Evolutionary conservation across 352 stramenopile species (phyloP).

Genomic region (Globisporangium acanthophoron): DNA sequence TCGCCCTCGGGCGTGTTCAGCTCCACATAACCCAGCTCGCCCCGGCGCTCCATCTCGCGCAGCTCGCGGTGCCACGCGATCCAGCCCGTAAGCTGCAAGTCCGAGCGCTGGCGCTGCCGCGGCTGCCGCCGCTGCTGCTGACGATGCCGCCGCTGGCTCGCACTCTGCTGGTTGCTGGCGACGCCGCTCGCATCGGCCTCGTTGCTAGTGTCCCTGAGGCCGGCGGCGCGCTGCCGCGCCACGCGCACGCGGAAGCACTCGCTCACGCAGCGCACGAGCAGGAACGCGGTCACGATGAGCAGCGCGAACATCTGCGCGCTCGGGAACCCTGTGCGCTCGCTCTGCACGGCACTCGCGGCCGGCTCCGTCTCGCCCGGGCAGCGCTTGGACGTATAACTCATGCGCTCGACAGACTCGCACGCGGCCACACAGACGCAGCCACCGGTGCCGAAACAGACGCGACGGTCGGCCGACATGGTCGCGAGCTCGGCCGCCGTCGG

Average conservation of each 20-base stretch:
- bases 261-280: constrained; percentile 4
- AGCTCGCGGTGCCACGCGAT: constrained; percentile 13
- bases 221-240: not conserved
- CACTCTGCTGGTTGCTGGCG: not conserved
- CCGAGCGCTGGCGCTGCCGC: not conserved
- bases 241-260: constrained; percentile 1
- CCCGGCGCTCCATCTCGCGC: constrained; percentile 7
- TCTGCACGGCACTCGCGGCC: not conserved
- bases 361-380: not conserved
- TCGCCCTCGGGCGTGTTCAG: constrained; percentile 3
- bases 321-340: not conserved
- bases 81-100: constrained; percentile 8
- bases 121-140: not conserved
- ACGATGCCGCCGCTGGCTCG: not conserved
- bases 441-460: constrained; percentile 8
- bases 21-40: constrained; percentile 6
- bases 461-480: constrained; percentile 4
- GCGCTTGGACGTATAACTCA: constrained; percentile 2
- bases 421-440: constrained; percentile 15
- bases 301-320: not conserved
- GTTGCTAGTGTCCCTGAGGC: too few species aligned
- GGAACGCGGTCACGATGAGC: not conserved
- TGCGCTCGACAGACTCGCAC: constrained; percentile 10
- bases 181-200: not conserved
- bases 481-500: not conserved